Evolutionary conservation across 179 eudicot species (phyloP).

Genomic region (Heliamphora pulchella): DNA sequence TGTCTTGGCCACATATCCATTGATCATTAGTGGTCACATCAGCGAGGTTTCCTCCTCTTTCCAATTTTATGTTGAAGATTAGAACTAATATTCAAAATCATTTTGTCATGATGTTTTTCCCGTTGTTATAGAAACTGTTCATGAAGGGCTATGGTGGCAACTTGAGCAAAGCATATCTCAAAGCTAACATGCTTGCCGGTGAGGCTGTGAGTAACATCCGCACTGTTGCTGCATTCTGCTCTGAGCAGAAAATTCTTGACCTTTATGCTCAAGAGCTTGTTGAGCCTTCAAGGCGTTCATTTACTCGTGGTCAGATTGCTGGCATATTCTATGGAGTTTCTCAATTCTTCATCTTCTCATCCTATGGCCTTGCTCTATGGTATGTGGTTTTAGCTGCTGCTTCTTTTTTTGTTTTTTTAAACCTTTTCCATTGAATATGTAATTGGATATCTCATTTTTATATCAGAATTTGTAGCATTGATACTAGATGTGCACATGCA

Average conservation of each 20-base stretch:
- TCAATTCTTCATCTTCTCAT: conserved; percentile 91
- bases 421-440: not conserved
- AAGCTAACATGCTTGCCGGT: conserved; percentile 94
- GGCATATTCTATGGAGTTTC: conserved; percentile 83
- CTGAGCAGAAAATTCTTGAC: conserved; percentile 74
- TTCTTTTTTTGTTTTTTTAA: too few relatives aligned
- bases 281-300: conserved; percentile 68
- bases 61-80: not conserved
- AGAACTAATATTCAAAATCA: not conserved
- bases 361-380: conserved; percentile 94
- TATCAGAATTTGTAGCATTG: not conserved
- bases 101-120: not conserved
- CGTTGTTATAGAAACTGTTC: conserved; percentile 68
- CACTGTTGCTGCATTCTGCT: conserved; percentile 86
- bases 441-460: not conserved
- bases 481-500: too few relatives aligned
- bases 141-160: conserved; percentile 96
- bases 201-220: conserved; percentile 91
- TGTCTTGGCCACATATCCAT: conserved; percentile 77
- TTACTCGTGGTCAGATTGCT: conserved; percentile 82
- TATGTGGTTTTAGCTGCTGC: conserved; percentile 23
- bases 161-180: conserved; percentile 81
- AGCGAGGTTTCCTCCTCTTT: conserved; percentile 59
- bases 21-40: conserved; percentile 79
- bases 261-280: conserved; percentile 67